phyloP scores from a whole-genome alignment of 768 basidiomycete species.

The Ramaria sp. region DNA sequence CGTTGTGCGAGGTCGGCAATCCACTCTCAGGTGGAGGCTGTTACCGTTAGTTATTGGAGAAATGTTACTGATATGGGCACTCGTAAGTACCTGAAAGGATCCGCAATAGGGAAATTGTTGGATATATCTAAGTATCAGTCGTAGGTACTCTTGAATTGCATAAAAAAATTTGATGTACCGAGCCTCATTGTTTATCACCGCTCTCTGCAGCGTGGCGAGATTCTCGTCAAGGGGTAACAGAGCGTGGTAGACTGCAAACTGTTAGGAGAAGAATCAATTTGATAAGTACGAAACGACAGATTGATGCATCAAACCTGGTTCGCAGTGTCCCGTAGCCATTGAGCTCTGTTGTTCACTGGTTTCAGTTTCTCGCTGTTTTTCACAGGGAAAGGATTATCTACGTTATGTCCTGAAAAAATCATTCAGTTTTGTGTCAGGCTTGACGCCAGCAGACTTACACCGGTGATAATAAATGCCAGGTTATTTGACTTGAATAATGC shows the following conservation, averaged over 20 bases:
- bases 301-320: constrained; percentile 41
- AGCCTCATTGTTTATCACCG: constrained; percentile 68
- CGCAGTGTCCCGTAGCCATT: constrained; percentile 75
- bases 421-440: neutral
- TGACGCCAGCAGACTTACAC: constrained; percentile 29
- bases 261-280: constrained; percentile 4
- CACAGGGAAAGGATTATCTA: constrained; percentile 23
- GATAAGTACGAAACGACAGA: neutral
- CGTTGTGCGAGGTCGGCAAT: constrained; percentile 49
- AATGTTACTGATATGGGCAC: neutral
- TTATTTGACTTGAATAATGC: constrained; percentile 40
- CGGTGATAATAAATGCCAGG: constrained; percentile 72
- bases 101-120: constrained; percentile 65
- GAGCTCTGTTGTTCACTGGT: constrained; percentile 37
- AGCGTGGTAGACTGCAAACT: constrained; percentile 63
- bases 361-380: constrained; percentile 8
- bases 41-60: neutral
- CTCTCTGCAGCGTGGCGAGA: constrained; percentile 57
- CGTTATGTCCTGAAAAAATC: constrained; percentile 52
- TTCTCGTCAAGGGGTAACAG: constrained; percentile 46
- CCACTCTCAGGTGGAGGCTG: constrained; percentile 63
- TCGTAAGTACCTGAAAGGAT: constrained; percentile 41
- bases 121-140: constrained; percentile 50
- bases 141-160: neutral
- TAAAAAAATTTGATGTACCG: constrained; percentile 5